Conservation (phyloP, 257 asterid species). For the Solanum virginianum region DNA sequence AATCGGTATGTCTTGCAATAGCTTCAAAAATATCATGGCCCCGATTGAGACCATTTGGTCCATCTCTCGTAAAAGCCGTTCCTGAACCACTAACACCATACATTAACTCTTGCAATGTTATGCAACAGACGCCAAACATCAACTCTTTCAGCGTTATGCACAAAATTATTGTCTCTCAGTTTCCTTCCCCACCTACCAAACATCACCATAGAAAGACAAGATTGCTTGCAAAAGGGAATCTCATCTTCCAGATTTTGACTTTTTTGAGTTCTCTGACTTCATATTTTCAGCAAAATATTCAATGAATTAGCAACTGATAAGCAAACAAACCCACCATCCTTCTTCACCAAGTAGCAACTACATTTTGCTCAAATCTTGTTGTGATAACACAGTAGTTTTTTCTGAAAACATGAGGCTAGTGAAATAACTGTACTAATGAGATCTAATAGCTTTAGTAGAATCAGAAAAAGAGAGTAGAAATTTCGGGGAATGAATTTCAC, state of each 20-base stretch:
- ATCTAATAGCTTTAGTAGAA: not conserved
- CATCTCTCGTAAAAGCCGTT: not conserved
- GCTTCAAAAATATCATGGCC: not conserved
- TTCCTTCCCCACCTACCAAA: not conserved
- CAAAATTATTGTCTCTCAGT: not conserved
- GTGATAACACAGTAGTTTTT: not conserved
- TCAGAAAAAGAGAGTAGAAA: not conserved
- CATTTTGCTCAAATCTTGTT: not conserved
- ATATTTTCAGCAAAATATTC: not conserved
- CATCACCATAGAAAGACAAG: not conserved
- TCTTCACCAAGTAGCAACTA: not conserved
- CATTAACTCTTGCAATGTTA: not conserved
- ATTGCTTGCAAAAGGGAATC: not conserved
- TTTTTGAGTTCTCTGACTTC: not conserved
- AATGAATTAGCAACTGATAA: not conserved
- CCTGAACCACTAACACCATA: not conserved
- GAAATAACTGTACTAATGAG: not conserved
- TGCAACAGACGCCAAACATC: not conserved
- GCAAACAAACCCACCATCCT: not conserved
- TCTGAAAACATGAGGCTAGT: not conserved
- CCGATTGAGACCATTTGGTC: not conserved
- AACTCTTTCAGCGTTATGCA: not conserved
- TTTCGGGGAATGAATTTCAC: not conserved
- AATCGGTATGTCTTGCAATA: not conserved
- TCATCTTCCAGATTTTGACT: not conserved